Evolutionary conservation across 805 yeast genomes (phyloP), one percentile per base, ranked within the genome.

Genomic region (Clavispora phyllophila): DNA sequence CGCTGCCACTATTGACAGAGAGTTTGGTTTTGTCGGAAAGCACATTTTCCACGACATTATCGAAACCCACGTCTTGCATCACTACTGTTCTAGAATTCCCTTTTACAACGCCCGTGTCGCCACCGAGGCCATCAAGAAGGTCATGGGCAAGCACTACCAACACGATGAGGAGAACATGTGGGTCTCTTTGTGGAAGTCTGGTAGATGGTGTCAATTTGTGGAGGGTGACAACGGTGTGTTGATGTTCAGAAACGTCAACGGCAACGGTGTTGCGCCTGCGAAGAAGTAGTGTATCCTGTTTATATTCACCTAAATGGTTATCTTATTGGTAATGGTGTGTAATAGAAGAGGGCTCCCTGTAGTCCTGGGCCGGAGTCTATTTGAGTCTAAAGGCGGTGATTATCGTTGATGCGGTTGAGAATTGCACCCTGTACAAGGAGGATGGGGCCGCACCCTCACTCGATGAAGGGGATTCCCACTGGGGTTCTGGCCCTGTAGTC

Each of bases 21-120:
- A 85, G 58, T 84, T 85, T 60, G 90, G 91, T 24, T 82, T 86
- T 60, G 71, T 84, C 48, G 96, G 96, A 44, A 71, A 77, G 60
- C 77, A 78, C 73, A 70, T 84, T 56, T 83, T 87, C 80, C 96
- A 87, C 65, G 95, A 85, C 62, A 87, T 87, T 58, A 86, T 87
- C 58, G 96, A 87, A 69, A 87, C 96, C 41, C 96, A 87, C 61
- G 95, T 87, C 42, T 74, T 84, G 56, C 96, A 87, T 68, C 96
- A 87, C 68, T 87, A 77, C 63, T 81, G 78, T 49, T 82, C 90
- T 9, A 73, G 95, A 63, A 85, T 87, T 52, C 96, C 96, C 37
- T 87, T 87, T 70, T 87, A 87, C 74, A 82, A 85, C 55, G 95
- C 83, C n/a, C 75, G 91, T 63, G 79, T 78, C 57, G 93, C 85